These are phyloP conservation scores for Malassezia slooffiae DNA, from an alignment of 1,284 basidiomycete genomes.

Conservation along the genomic window DNA sequence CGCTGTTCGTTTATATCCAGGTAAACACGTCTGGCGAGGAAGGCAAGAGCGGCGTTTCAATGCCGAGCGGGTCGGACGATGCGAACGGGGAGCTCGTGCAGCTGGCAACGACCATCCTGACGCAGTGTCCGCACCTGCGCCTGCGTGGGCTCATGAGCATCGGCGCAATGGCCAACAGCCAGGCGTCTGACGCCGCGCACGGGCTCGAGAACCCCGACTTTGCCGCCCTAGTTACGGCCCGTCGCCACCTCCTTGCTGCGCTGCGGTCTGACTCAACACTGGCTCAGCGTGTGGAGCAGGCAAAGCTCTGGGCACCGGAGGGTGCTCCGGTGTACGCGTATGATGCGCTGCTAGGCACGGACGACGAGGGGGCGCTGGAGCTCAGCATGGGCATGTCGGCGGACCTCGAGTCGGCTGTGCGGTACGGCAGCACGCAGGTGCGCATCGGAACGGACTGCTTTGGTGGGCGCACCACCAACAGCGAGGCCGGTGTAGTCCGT, in stretches of 20 bases:
- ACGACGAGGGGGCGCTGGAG: slow-evolving; percentile 54
- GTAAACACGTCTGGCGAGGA: slow-evolving; percentile 89
- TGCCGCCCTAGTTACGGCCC: slow-evolving; percentile 57
- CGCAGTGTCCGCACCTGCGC: slow-evolving; percentile 61
- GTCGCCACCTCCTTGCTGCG: slow-evolving; percentile 54
- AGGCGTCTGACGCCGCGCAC: slow-evolving; percentile 2
- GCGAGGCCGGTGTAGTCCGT: slow-evolving; percentile 8
- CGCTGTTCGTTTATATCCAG: slow-evolving; percentile 72
- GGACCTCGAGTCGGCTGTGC: slow-evolving; percentile 78
- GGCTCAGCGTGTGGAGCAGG: no score
- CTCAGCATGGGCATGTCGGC: slow-evolving; percentile 98
- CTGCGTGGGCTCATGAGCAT: slow-evolving; percentile 93
- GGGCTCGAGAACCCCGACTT: slow-evolving; percentile 71
- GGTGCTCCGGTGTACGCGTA: slow-evolving; percentile 16
- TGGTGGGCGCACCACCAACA: slow-evolving; percentile 50
- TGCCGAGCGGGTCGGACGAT: slow-evolving; percentile 51
- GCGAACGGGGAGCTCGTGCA: slow-evolving; percentile 50
- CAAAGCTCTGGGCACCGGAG: slow-evolving; percentile 2
- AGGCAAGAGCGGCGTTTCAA: slow-evolving; percentile 76
- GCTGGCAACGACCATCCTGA: slow-evolving; percentile 64
- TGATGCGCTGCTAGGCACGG: slow-evolving; percentile 18
- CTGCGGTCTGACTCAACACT: slow-evolving; percentile 19
- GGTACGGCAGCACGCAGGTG: slow-evolving; percentile 73
- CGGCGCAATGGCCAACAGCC: slow-evolving; percentile 54
- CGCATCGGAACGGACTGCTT: slow-evolving; percentile 87